Base-by-base conservation (phyloP, 129 eudicot genomes). In the Flaveria sonorensis region DNA sequence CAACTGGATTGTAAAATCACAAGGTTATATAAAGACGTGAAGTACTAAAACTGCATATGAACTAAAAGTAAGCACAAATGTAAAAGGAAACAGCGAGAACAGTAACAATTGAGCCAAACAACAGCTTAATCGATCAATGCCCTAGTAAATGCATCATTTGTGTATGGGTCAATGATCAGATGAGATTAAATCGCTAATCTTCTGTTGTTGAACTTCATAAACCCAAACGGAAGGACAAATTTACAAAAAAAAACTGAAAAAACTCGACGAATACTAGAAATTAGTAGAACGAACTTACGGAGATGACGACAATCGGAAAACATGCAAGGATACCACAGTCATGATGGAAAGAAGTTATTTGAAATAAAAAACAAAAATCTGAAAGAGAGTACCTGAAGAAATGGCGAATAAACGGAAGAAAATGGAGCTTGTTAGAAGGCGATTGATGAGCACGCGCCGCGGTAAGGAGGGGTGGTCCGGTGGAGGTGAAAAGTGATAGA, bases 381-480 rank as follows among this genome's bases (percentile, higher is more conserved):
- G 56, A n/a, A 16, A n/a, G 15, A 71, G 24, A 30, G 30, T 71
- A 71, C 76, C 64, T 71, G 50, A 52, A 28, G 26, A 50, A 50
- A n/a, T 28, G 72, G 53, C 53, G 57, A 40, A 20, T 36, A 69
- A 69, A 10, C 57, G 73, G 20, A 18, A 48, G 23, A n/a, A 52
- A 30, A 1, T 24, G n/a, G 40, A 43, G 23, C 11, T 9, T 32
- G 40, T 26, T 13, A 13, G 45, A 24, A 70, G 3, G 46, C 61
- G n/a, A n/a, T n/a, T n/a, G n/a, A n/a, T n/a, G n/a, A n/a, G n/a
- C n/a, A n/a, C n/a, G n/a, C n/a, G n/a, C n/a, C n/a, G n/a, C n/a
- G n/a, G n/a, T n/a, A n/a, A n/a, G n/a, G n/a, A n/a, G n/a, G n/a
- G n/a, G n/a, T n/a, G n/a, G n/a, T n/a, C n/a, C n/a, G n/a, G n/a